Percentiles rank a stretch among this genome's conserved stretches.
These are phyloP conservation scores for Scheffersomyces insectosa DNA, from an alignment of 1,139 yeast species.

Conservation along the genomic window DNA sequence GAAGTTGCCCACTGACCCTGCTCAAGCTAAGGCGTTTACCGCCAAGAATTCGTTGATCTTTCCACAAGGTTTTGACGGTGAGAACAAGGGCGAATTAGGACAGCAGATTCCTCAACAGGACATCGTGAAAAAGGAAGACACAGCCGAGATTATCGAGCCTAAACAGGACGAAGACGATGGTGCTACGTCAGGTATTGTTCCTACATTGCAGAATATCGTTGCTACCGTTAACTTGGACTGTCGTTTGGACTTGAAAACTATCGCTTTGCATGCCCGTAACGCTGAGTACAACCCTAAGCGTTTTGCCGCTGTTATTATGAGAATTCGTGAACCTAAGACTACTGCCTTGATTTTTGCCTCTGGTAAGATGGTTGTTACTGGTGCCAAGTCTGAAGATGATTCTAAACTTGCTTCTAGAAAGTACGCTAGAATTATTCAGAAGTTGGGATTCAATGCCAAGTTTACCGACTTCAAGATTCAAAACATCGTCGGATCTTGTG, in stretches of 20 bases:
- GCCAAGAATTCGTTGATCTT: constrained; percentile 66
- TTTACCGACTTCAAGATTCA: constrained; percentile 97
- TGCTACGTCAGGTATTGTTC: constrained; percentile 89
- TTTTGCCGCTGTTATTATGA: constrained; percentile 99
- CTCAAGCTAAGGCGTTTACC: constrained; percentile 74
- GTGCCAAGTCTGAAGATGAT: constrained; percentile 98
- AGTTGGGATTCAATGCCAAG: constrained; percentile 93
- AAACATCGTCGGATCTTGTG: constrained; percentile 98
- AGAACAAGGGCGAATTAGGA: constrained; percentile 10
- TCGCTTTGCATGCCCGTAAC: constrained; percentile 97
- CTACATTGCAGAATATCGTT: constrained; percentile 93
- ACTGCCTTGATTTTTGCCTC: constrained; percentile 97
- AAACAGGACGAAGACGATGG: constrained; percentile 60
- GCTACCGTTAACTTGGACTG: constrained; percentile 98
- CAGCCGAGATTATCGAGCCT: constrained; percentile 37
- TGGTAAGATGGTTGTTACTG: constrained; percentile 99
- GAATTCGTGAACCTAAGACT: constrained; percentile 98
- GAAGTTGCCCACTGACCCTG: constrained; percentile 78
- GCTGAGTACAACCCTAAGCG: constrained; percentile 98
- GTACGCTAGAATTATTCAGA: constrained; percentile 96
- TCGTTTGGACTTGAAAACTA: constrained; percentile 91
- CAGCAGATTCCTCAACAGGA: constrained; percentile 15
- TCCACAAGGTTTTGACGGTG: constrained; percentile 49
- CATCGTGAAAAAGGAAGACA: constrained; percentile 29
- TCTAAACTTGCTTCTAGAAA: constrained; percentile 95